Evolutionary conservation across 2,329 filamentous ascomycete genomes (phyloP).

Genomic region (Alternaria triticina): DNA sequence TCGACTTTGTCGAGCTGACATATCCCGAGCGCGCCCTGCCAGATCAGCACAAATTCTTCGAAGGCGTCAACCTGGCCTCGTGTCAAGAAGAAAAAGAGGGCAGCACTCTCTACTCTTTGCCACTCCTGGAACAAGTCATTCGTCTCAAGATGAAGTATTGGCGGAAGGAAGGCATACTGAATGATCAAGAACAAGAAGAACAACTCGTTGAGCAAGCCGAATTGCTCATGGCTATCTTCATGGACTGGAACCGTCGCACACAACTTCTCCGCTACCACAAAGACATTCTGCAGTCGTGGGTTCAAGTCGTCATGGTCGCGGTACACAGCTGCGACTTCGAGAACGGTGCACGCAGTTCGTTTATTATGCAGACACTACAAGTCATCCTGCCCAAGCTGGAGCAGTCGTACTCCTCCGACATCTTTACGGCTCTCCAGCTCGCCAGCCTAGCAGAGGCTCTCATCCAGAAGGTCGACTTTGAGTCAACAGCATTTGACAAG

Average conservation of each 20-base stretch:
- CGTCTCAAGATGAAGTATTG: constrained; percentile 71
- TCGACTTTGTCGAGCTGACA: constrained; percentile 82
- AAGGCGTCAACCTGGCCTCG: constrained; percentile 69
- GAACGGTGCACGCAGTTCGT: constrained; percentile 71
- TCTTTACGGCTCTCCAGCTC: constrained; percentile 74
- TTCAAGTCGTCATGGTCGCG: constrained; percentile 82
- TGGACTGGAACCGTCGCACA: constrained; percentile 68
- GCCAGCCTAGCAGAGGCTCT: constrained; percentile 77
- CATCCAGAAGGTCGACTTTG: constrained; percentile 72
- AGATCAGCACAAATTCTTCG: constrained; percentile 66
- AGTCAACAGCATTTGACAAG: constrained; percentile 52
- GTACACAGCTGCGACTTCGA: constrained; percentile 83
- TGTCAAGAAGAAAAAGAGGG: constrained; percentile 66
- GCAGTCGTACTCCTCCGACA: constrained; percentile 71
- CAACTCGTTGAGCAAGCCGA: constrained; percentile 58
- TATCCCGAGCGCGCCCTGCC: constrained; percentile 56
- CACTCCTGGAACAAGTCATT: constrained; percentile 76
- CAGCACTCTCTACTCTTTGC: constrained; percentile 69
- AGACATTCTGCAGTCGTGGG: constrained; percentile 80
- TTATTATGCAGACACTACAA: constrained; percentile 86
- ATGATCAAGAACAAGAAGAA: constrained; percentile 44
- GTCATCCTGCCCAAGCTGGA: constrained; percentile 89
- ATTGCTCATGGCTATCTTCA: constrained; percentile 63
- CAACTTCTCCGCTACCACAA: constrained; percentile 64
- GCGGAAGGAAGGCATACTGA: constrained; percentile 50